Evolutionary conservation across 2,329 filamentous ascomycete species (phyloP).

Genomic region (Aspergillus tanneri): DNA sequence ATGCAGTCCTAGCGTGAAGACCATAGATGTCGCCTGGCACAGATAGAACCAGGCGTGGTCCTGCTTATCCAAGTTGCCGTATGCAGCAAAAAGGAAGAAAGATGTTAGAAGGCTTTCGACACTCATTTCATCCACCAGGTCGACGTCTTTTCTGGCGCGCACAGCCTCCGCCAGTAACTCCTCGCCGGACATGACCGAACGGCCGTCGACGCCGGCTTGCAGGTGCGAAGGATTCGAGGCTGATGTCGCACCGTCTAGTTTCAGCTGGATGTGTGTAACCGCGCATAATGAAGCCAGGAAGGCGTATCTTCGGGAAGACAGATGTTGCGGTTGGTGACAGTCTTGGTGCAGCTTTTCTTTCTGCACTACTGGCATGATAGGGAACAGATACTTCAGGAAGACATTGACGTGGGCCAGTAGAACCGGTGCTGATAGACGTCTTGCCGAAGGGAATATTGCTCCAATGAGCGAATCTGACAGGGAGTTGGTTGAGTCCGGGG

Average conservation of each 20-base stretch:
- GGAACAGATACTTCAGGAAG: constrained; percentile 44
- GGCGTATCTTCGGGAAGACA: constrained; percentile 40
- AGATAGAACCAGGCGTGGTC: constrained; percentile 78
- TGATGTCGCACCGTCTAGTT: constrained; percentile 34
- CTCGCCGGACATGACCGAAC: constrained; percentile 62
- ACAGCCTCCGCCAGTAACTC: constrained; percentile 66
- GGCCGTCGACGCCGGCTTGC: constrained; percentile 54
- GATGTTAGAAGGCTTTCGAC: constrained; percentile 60
- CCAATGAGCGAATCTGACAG: constrained; percentile 28
- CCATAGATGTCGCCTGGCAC: constrained; percentile 71
- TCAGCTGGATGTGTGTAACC: constrained; percentile 47
- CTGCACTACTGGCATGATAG: constrained; percentile 46
- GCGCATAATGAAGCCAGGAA: constrained; percentile 44
- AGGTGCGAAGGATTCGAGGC: constrained; percentile 24
- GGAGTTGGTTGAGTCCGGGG: constrained; percentile 35
- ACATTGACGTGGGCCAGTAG: constrained; percentile 42
- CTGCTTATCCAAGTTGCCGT: constrained; percentile 69
- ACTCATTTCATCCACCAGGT: constrained; percentile 43
- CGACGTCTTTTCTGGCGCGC: constrained; percentile 41
- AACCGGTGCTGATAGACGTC: constrained; percentile 35
- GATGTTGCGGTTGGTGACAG: constrained; percentile 55
- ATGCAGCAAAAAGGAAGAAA: constrained; percentile 73
- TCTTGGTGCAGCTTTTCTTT: constrained; percentile 36
- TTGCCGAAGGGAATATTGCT: constrained; percentile 16
- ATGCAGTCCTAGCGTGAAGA: constrained; percentile 44